These are phyloP conservation scores for Rhododendron mucronatum DNA, from an alignment of 148 eudicot species.

Conservation along the genomic window DNA sequence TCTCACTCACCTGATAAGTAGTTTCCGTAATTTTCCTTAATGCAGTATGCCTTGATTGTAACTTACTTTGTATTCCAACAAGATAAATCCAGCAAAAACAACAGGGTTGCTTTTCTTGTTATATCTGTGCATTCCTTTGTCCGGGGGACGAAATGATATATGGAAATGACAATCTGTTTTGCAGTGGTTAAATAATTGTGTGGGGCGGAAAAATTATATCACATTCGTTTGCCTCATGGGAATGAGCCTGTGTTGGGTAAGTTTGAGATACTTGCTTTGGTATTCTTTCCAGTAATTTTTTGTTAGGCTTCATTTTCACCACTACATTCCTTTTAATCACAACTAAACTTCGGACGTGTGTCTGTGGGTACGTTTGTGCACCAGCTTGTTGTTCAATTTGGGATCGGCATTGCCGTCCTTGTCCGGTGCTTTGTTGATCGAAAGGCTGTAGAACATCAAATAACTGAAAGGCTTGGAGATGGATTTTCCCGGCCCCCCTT, in stretches of 20 bases:
- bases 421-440: slow-evolving; percentile 72
- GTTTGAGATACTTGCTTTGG: slow-evolving; percentile 17
- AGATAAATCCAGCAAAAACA: not conserved
- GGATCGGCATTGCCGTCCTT: slow-evolving; percentile 78
- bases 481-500: slow-evolving; percentile 83
- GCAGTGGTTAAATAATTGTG: slow-evolving; percentile 98
- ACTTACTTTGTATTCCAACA: not conserved
- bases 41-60: too few species aligned
- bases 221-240: slow-evolving; percentile 88
- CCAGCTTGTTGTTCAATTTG: slow-evolving; percentile 79
- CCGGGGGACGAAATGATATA: not conserved
- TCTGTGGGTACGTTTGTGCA: slow-evolving; percentile 1
- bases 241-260: slow-evolving; percentile 82
- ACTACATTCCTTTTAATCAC: not conserved
- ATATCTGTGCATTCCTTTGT: not conserved
- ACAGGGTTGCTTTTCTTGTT: not conserved
- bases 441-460: slow-evolving; percentile 52
- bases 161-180: slow-evolving; percentile 18
- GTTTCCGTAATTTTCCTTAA: not conserved
- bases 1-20: not conserved
- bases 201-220: slow-evolving; percentile 82
- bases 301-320: not conserved
- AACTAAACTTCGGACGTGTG: not conserved
- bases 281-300: slow-evolving; percentile 1
- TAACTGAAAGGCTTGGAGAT: slow-evolving; percentile 77